phyloP scores from a whole-genome alignment of 225 moss, liverwort and hornwort species.

The Lunularia cruciata region DNA sequence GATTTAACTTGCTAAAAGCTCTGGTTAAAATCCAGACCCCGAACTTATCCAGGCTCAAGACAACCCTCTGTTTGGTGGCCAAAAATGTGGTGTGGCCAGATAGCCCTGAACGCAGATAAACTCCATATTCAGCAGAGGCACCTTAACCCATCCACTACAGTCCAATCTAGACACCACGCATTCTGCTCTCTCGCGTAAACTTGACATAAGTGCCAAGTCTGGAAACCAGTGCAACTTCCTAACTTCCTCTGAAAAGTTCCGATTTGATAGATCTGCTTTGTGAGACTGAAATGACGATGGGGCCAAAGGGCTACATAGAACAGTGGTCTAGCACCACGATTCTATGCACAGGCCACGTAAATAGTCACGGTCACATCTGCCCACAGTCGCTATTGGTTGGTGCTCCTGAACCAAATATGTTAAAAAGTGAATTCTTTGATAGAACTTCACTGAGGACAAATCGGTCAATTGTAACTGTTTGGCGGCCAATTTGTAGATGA shows the following conservation, averaged over 20 bases:
- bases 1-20: background rate
- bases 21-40: background rate
- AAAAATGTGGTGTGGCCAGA: constrained; percentile 8
- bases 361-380: background rate
- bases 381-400: background rate
- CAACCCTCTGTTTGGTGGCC: background rate
- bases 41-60: background rate
- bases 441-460: background rate
- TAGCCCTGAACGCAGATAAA: background rate
- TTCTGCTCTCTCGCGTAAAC: background rate
- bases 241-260: constrained; percentile 3
- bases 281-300: background rate
- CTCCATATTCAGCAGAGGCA: background rate
- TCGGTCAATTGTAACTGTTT: background rate
- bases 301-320: constrained; percentile 3
- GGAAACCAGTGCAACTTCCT: background rate
- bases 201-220: background rate
- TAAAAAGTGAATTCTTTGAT: constrained; percentile 4
- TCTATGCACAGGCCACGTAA: background rate
- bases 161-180: background rate
- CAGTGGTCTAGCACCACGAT: background rate
- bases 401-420: background rate
- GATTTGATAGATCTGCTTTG: background rate
- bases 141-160: background rate
- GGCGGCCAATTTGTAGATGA: background rate